Base-by-base conservation (phyloP, 495 filamentous ascomycete genomes). In the Daldinia vernicosa region DNA sequence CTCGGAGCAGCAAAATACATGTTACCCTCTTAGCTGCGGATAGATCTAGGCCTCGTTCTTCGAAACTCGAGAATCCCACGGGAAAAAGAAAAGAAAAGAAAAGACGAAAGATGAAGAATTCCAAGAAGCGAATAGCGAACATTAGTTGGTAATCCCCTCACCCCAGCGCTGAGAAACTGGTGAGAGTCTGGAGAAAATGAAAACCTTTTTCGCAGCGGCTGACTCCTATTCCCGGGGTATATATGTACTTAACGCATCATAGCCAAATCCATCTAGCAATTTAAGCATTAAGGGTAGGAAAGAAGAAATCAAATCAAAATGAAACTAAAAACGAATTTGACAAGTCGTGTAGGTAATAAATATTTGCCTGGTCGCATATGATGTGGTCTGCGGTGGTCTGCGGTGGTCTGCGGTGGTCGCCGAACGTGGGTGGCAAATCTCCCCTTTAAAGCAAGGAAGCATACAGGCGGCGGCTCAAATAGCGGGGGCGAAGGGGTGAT, bases 391-490 rank as follows among this genome's bases (percentile, higher is more conserved):
- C 17, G 53, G 53, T 55, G n/a, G 6, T 30, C 22, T n/a, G n/a
- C n/a, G n/a, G n/a, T 33, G 30, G 30, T 11, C 17, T 14, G 27
- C 17, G 53, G 53, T 55, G n/a, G 6, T 30, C 22, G 6, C 28
- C 12, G 52, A 17, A 26, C 8, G 19, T 43, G 1, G 22, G 37
- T 65, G 63, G 39, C 50, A 30, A 19, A 32, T 52, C 19, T 47
- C 27, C 4, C 33, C 6, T 26, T 24, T 35, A 24, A 45, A 26
- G 9, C 8, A 11, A 43, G 59, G 67, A 63, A 63, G 35, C 27
- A 69, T 63, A 45, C 39, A 69, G 26, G 30, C 53, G 60, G 53
- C 54, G 67, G 67, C 67, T 69, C 67, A 54, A 40, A 11, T 22
- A 22, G 30, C 26, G 40, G 35, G 64, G 45, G 40, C 43, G 43